These are phyloP conservation scores for Colletotrichum kahawae DNA, from an alignment of 2,329 filamentous ascomycete genomes.

Conservation along the genomic window DNA sequence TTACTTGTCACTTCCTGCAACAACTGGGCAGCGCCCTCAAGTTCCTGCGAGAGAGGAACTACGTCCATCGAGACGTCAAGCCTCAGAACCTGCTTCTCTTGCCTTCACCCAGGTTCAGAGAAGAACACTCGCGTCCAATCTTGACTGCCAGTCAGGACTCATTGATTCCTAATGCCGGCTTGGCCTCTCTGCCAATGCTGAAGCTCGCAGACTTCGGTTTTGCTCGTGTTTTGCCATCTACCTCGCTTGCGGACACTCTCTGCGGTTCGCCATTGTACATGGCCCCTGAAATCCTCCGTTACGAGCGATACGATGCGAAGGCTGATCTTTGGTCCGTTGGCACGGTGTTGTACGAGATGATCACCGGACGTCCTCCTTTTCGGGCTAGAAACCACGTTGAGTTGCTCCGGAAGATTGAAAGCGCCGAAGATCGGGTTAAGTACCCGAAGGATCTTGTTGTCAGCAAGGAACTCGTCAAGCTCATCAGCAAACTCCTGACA, in stretches of 20 bases:
- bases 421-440: conserved; percentile 81
- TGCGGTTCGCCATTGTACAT: conserved; percentile 98
- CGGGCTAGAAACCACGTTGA: conserved; percentile 94
- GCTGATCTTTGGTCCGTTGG: conserved; percentile 98
- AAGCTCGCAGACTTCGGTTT: conserved; percentile 99
- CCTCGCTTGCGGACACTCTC: conserved; percentile 91
- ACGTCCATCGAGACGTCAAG: conserved; percentile 97
- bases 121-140: conserved; percentile 68
- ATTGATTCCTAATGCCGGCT: conserved; percentile 78
- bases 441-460: conserved; percentile 78
- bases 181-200: conserved; percentile 89
- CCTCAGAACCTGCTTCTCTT: conserved; percentile 94
- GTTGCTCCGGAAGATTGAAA: conserved; percentile 88
- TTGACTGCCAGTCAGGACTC: conserved; percentile 81
- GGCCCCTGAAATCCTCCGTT: conserved; percentile 96
- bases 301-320: conserved; percentile 97
- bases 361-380: conserved; percentile 88
- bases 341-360: conserved; percentile 95
- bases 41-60: conserved; percentile 83
- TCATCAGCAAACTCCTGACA: conserved; percentile 84
- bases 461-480: conserved; percentile 76
- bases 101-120: conserved; percentile 76
- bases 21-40: conserved; percentile 91
- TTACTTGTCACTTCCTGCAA: conserved; percentile 94
- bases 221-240: conserved; percentile 86